Base-by-base conservation (phyloP, 2,329 filamentous ascomycete species). In the Colletotrichum sp. region DNA sequence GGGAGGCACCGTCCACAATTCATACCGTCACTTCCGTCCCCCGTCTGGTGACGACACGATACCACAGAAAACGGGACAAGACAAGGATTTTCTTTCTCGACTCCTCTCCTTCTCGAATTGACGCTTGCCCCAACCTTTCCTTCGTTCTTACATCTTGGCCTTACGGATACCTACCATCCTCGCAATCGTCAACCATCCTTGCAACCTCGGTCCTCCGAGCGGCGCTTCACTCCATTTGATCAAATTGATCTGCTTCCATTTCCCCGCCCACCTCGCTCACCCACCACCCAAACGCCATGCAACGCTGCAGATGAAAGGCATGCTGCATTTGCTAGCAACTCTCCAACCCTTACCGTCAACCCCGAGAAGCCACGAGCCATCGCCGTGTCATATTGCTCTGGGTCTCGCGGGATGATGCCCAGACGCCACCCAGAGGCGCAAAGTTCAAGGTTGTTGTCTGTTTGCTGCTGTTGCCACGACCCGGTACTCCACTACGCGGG, bases 91-190 rank as follows among this genome's bases (percentile, higher is more conserved):
- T 64, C 13, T 65, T 63, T 36, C 30, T 68, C 63, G 44, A 59
- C 52, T 72, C 44, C 64, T 59, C 69, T 69, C 36, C 30, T 73
- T 73, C 44, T 76, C 64, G 73, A 76, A 76, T 72, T 44, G 59
- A 65, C 60, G 28, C 36, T 24, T 18, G 44, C 15, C 71, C 55
- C 57, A 72, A 63, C 63, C 28, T 62, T 63, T 76, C n/a, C 64
- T 76, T 65, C 36, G 39, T 34, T 62, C 34, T 73, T 64, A 34
- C 69, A 52, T 73, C 64, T 76, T 76, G 73, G 70, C 59, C 64
- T 73, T 36, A 52, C 44, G 44, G 44, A 52, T 52, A 52, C 44
- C n/a, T 52, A 28, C 57, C 44, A 21, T 63, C 63, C 36, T 60
- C 72, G 60, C 60, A 59, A 34, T 30, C 57, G 30, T 69, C 32